Evolutionary conservation across 768 basidiomycete genomes (phyloP).

Genomic region (Dioszegia aurantiaca): DNA sequence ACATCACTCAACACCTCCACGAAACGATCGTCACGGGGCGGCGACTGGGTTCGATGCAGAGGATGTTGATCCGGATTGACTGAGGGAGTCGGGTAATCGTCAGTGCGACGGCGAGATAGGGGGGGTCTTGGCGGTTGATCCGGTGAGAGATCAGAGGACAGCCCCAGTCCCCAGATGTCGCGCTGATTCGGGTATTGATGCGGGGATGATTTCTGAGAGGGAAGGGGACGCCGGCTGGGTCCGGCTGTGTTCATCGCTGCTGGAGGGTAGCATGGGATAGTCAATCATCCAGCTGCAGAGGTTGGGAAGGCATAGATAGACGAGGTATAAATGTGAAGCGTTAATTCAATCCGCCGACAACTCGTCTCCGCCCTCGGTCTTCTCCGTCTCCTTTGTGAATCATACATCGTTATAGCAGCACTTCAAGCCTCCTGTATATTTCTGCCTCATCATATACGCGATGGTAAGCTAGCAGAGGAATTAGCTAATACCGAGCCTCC

Average conservation of each 20-base stretch:
- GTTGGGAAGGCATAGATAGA: background rate
- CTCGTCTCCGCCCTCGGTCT: too few relatives aligned
- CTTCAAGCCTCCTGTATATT: too few relatives aligned
- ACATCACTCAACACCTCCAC: slow-evolving; percentile 11
- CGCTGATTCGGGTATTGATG: background rate
- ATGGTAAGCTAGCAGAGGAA: too few relatives aligned
- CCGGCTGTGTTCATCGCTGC: slow-evolving; percentile 2
- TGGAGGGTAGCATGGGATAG: too few relatives aligned
- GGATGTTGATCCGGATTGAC: background rate
- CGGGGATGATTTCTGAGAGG: background rate
- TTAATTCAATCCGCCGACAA: too few relatives aligned
- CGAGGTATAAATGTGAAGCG: background rate
- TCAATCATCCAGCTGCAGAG: too few relatives aligned
- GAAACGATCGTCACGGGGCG: background rate
- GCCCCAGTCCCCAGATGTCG: slow-evolving; percentile 7
- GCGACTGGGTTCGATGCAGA: background rate
- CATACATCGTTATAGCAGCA: too few relatives aligned
- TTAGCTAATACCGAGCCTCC: slow-evolving; percentile 28
- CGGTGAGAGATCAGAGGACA: slow-evolving; percentile 4
- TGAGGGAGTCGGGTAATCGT: too few relatives aligned
- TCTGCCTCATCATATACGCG: too few relatives aligned
- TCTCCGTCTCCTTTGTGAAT: too few relatives aligned
- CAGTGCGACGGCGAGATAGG: background rate
- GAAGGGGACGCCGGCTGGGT: slow-evolving; percentile 8
- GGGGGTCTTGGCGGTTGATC: background rate